Evolutionary conservation across 1,139 yeast genomes (phyloP).

Genomic region (Oligophagozyma castellii): DNA sequence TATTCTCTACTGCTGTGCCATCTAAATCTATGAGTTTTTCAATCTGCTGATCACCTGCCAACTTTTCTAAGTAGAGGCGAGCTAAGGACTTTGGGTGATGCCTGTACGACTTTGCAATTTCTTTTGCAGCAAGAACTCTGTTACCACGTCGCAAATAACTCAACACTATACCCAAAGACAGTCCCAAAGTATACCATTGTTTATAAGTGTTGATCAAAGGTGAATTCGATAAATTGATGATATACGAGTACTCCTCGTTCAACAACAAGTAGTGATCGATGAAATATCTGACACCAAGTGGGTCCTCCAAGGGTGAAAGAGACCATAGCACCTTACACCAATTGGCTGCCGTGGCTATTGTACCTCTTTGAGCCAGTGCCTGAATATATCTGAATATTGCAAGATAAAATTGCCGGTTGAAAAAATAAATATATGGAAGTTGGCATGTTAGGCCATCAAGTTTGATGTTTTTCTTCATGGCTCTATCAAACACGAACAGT

Average conservation of each 20-base stretch:
- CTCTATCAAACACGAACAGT: conserved; percentile 66
- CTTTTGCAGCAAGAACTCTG: conserved; percentile 31
- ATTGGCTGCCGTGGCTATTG: conserved; percentile 61
- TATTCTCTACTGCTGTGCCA: conserved; percentile 16
- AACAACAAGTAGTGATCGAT: conserved; percentile 67
- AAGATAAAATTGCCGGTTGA: conserved; percentile 67
- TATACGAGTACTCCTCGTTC: conserved; percentile 50
- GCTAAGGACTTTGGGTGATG: conserved; percentile 42
- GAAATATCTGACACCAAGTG: conserved; percentile 70
- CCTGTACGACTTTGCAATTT: conserved; percentile 37
- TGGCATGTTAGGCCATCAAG: conserved; percentile 49
- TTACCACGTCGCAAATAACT: conserved; percentile 38
- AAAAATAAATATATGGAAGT: conserved; percentile 61
- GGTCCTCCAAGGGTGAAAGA: conserved; percentile 68
- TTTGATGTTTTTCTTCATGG: conserved; percentile 34
- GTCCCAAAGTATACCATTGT: conserved; percentile 63
- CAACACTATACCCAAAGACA: conserved; percentile 52
- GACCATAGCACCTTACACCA: conserved; percentile 60
- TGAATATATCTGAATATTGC: conserved; percentile 61
- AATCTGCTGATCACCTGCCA: conserved; percentile 12
- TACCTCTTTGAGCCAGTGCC: conserved; percentile 63
- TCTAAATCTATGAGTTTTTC: conserved; percentile 8
- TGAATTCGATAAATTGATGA: conserved; percentile 41
- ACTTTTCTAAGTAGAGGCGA: conserved; percentile 12
- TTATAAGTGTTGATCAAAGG: conserved; percentile 43